phyloP scores from a whole-genome alignment of 2,329 filamentous ascomycete species.

The Microsporum audouinii region DNA sequence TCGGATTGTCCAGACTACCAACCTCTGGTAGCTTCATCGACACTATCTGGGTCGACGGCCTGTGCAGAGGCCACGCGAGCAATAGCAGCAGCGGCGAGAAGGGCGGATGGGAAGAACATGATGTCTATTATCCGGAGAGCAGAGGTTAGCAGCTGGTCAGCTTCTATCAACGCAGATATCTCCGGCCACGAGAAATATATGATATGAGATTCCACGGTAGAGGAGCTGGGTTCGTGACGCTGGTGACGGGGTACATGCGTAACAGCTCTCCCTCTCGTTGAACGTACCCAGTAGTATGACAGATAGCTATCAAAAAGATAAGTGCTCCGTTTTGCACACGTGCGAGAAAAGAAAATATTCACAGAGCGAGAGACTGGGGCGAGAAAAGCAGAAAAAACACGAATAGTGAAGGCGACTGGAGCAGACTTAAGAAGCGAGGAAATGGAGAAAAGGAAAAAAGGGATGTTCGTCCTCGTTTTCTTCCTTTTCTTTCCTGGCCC shows the following conservation, averaged over 20 bases:
- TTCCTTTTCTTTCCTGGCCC: not conserved
- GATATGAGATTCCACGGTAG: conserved; percentile 1
- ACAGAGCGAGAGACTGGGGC: not conserved
- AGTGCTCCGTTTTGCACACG: not conserved
- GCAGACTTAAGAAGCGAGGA: not conserved
- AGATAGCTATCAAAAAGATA: not conserved
- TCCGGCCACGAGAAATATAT: not conserved
- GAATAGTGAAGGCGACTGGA: not conserved
- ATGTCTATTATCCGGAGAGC: not conserved
- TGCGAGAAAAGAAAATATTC: not conserved
- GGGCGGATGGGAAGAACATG: not conserved
- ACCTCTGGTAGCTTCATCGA: conserved; percentile 29
- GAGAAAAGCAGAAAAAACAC: no score
- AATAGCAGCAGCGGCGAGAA: conserved; percentile 16
- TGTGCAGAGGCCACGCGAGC: conserved; percentile 27
- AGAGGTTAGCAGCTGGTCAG: conserved; percentile 4
- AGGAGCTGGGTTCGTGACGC: not conserved
- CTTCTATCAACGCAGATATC: not conserved
- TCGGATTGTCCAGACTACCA: conserved; percentile 7
- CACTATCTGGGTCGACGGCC: conserved; percentile 28
- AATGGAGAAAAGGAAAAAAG: not conserved
- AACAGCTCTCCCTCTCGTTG: not conserved
- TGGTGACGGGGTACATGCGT: conserved; percentile 1
- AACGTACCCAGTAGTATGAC: not conserved
- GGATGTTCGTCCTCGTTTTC: not conserved